Base-by-base conservation (phyloP, 768 basidiomycete species). In the Termitomyces sp. region DNA sequence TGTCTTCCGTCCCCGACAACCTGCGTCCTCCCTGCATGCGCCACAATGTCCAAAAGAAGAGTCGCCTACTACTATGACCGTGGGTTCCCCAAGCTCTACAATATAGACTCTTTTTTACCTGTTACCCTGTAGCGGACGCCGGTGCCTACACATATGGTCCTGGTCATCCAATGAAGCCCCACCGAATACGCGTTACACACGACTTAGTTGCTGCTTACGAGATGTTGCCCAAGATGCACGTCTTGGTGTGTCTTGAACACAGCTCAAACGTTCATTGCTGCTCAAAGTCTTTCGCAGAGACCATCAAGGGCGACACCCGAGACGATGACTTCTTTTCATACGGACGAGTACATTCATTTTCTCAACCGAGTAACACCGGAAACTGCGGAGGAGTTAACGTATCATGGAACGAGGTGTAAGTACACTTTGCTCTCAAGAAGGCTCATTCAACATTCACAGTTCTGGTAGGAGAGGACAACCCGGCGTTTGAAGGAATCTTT, bases 281-380 rank as follows among this genome's bases (percentile, higher is more conserved):
- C 31, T 37, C 54, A 12, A 31, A 10, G 31, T 24, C 57, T 49
- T 13, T 39, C 60, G 2, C 66, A 92, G 90, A 80, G 78, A 66
- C 86, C 93, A 5, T 81, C 77, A 61, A 79, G 90, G 29, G 86
- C 91, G 4, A 79, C 83, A 0, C 83, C 87, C 15, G 81, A 86
- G 65, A 81, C 83, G 18, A 90, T 99, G 90, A 88, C 90, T 29
- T 76, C 87, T 12, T 99, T 98, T 72, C 97, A 99, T 70, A 94
- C 96, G 18, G 97, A 99, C 75, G 97, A 99, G 80, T 99, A 97
- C 72, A 82, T 99, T 55, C 86, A 98, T 66, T 96, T 98, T 66
- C 75, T 99, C 48, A 79, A 84, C 55, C 81, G 84, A 54, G 95
- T 98, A 20, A 92, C 88, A 0, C 95, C 95, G 0, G 97, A 99